A percentile compares a stretch with the other conserved stretches of the same genome.
Evolutionary conservation across 805 yeast genomes (phyloP).

Genomic region (Yamadazyma kitorensis): DNA sequence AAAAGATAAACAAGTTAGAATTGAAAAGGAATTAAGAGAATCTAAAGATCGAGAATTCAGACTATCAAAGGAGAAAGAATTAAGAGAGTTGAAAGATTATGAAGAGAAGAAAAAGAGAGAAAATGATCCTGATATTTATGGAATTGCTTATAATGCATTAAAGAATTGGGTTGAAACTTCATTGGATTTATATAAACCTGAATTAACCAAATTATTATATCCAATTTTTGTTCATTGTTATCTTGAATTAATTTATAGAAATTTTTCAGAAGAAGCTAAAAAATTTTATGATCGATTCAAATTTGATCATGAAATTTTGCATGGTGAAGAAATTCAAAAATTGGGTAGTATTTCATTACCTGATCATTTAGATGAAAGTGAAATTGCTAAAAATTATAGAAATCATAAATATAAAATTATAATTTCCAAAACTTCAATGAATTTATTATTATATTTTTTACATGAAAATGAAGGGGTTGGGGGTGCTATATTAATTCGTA

Average conservation of each 20-base stretch:
- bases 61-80: conserved; percentile 38
- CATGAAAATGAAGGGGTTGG: conserved; percentile 93
- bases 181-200: conserved; percentile 87
- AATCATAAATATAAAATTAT: conserved; percentile 69
- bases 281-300: conserved; percentile 72
- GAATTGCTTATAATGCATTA: conserved; percentile 76
- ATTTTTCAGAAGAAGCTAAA: conserved; percentile 60
- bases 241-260: conserved; percentile 70
- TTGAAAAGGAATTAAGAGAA: conserved; percentile 39
- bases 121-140: conserved; percentile 67
- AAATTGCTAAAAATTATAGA: conserved; percentile 71
- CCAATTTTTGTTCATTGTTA: conserved; percentile 93
- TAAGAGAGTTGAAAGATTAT: conserved; percentile 37
- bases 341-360: conserved; percentile 72
- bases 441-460: conserved; percentile 76
- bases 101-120: conserved; percentile 42
- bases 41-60: conserved; percentile 36
- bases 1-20: conserved; percentile 28
- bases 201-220: conserved; percentile 75
- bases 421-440: conserved; percentile 81
- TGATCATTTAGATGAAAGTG: conserved; percentile 81
- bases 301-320: conserved; percentile 69
- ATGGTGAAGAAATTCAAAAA: conserved; percentile 71
- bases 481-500: conserved; percentile 80
- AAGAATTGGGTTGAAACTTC: conserved; percentile 90